Conservation (phyloP, 2,329 filamentous ascomycete species). For the Exophiala xenobiotica region DNA sequence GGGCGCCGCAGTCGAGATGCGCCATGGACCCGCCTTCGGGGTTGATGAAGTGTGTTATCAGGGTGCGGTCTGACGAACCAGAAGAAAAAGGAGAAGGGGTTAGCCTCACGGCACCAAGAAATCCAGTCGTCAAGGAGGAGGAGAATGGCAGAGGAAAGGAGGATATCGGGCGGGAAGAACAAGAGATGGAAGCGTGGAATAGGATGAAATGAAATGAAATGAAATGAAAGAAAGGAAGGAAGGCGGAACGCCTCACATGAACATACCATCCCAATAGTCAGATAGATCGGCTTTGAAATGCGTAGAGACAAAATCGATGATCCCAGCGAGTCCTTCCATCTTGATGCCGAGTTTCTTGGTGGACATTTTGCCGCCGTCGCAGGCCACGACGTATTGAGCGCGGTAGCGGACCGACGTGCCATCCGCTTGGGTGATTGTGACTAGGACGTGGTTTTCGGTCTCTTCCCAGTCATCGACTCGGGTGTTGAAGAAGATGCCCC, state of each 20-base stretch:
- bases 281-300: constrained; percentile 32
- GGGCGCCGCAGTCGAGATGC: constrained; percentile 18
- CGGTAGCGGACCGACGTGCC: constrained; percentile 20
- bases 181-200: no score
- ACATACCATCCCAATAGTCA: constrained; percentile 27
- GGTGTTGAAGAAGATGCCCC: constrained; percentile 16
- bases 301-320: constrained; percentile 34
- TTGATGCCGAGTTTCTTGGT: constrained; percentile 32
- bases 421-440: constrained; percentile 20
- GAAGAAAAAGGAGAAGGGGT: neutral
- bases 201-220: no score
- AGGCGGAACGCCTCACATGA: no score
- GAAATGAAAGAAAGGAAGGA: constrained; percentile 1
- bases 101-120: neutral
- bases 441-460: constrained; percentile 4
- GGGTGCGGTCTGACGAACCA: constrained; percentile 5
- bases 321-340: constrained; percentile 33
- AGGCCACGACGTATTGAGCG: constrained; percentile 35
- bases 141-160: no score
- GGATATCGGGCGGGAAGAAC: no score
- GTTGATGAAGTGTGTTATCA: constrained; percentile 25
- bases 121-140: no score
- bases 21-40: constrained; percentile 14
- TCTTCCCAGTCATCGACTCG: constrained; percentile 2
- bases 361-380: constrained; percentile 34